Evolutionary conservation across 208 protist species (phyloP).

Genomic region (Crithidia bombi): DNA sequence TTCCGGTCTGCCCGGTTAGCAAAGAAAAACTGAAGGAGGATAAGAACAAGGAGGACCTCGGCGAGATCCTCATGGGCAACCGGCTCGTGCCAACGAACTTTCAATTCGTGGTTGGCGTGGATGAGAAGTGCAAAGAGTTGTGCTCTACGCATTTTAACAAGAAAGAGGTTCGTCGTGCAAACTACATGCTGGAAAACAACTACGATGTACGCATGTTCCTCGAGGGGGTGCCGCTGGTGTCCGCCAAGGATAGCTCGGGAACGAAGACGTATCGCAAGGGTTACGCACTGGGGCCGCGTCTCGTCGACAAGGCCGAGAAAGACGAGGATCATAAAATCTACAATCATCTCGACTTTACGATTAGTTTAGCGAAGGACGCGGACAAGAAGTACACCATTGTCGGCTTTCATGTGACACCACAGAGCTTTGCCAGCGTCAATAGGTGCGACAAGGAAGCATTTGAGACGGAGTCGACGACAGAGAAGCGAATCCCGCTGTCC

Average conservation of each 20-base stretch:
- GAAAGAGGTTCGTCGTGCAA: slow-evolving; percentile 30
- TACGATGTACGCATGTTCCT: slow-evolving; percentile 77
- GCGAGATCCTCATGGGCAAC: slow-evolving; percentile 95
- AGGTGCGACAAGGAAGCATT: neutral
- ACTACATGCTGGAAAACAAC: slow-evolving; percentile 48
- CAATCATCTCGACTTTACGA: slow-evolving; percentile 79
- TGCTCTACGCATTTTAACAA: slow-evolving; percentile 33
- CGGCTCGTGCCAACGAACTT: slow-evolving; percentile 94
- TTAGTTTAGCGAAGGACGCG: slow-evolving; percentile 30
- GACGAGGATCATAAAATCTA: slow-evolving; percentile 24
- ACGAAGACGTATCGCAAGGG: slow-evolving; percentile 24
- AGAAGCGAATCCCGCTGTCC: neutral
- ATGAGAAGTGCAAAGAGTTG: slow-evolving; percentile 45
- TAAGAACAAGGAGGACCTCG: slow-evolving; percentile 86
- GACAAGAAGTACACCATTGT: slow-evolving; percentile 39
- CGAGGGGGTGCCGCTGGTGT: slow-evolving; percentile 61
- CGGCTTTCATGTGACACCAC: slow-evolving; percentile 55
- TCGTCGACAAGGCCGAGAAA: neutral
- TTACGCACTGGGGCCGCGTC: slow-evolving; percentile 37
- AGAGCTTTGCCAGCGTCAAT: slow-evolving; percentile 10
- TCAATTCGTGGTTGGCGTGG: slow-evolving; percentile 37
- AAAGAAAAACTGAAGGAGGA: slow-evolving; percentile 31
- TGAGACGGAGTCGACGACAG: neutral
- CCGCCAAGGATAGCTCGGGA: neutral
- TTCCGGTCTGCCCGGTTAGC: slow-evolving; percentile 88